phyloP scores from a whole-genome alignment of 371 early-diverging fungal genomes.

The Mortierella sp. region DNA sequence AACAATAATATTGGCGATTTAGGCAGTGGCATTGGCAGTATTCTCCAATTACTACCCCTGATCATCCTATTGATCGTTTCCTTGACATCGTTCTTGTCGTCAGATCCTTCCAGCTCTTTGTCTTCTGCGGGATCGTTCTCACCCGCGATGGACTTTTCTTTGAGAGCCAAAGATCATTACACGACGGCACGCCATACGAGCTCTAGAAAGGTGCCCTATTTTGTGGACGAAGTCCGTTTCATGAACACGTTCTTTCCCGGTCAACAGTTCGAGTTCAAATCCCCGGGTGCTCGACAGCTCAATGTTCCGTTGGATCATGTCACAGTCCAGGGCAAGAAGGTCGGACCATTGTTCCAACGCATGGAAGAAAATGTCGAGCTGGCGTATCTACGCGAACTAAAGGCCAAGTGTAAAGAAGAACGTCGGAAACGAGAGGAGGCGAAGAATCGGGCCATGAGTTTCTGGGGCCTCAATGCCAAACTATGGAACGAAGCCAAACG shows the following conservation, averaged over 20 bases:
- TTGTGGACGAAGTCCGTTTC: conserved; percentile 40
- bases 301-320: conserved; percentile 35
- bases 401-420: conserved; percentile 26
- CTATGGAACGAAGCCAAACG: conserved; percentile 37
- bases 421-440: conserved; percentile 29
- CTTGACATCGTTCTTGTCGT: conserved; percentile 28
- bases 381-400: conserved; percentile 23
- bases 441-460: conserved; percentile 38
- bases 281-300: conserved; percentile 20
- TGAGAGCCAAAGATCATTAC: conserved; percentile 27
- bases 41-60: conserved; percentile 42
- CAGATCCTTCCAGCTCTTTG: conserved; percentile 7
- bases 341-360: conserved; percentile 28
- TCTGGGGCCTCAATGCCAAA: conserved; percentile 35
- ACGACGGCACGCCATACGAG: conserved; percentile 32
- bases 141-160: conserved; percentile 26
- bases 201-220: conserved; percentile 32
- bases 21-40: conserved; percentile 14
- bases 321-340: conserved; percentile 20
- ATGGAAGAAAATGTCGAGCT: conserved; percentile 48
- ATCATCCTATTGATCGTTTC: conserved; percentile 36
- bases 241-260: conserved; percentile 40
- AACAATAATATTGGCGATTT: conserved; percentile 1
- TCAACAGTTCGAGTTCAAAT: conserved; percentile 26
- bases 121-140: conserved; percentile 8